Conservation (phyloP, 2,329 filamentous ascomycete genomes). For the Phialophora verrucosa region DNA sequence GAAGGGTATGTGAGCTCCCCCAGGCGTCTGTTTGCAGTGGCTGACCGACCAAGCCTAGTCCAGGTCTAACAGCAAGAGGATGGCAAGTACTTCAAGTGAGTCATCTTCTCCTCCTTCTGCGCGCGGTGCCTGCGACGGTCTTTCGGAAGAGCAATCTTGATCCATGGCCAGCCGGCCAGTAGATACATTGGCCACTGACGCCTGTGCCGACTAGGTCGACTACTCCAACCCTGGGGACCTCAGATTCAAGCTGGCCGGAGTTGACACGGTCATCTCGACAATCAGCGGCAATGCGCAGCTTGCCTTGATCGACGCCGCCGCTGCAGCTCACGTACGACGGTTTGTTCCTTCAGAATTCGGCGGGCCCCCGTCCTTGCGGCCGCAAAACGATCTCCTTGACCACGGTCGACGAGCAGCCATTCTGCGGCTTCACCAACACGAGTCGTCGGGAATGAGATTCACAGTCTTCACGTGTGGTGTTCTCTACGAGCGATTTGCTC, state of each 20-base stretch:
- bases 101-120: not conserved
- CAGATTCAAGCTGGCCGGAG: slow-evolving; percentile 69
- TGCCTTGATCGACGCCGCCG: slow-evolving; percentile 73
- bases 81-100: slow-evolving; percentile 66
- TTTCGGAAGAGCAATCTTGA: not conserved
- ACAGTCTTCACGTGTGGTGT: slow-evolving; percentile 76
- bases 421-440: slow-evolving; percentile 61
- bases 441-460: slow-evolving; percentile 63
- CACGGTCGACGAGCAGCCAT: slow-evolving; percentile 64
- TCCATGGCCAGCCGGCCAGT: not conserved
- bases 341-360: slow-evolving; percentile 81
- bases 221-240: slow-evolving; percentile 66
- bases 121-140: not conserved
- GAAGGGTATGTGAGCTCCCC: slow-evolving; percentile 45
- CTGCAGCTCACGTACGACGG: slow-evolving; percentile 66
- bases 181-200: slow-evolving; percentile 13
- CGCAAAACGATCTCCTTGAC: slow-evolving; percentile 65
- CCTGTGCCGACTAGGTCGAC: slow-evolving; percentile 56
- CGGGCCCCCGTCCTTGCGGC: slow-evolving; percentile 63
- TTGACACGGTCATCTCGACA: slow-evolving; percentile 77
- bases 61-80: slow-evolving; percentile 46
- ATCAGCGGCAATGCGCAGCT: slow-evolving; percentile 70
- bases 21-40: not conserved
- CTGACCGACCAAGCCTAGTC: slow-evolving; percentile 44
- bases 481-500: slow-evolving; percentile 76